Base-by-base conservation (phyloP, 2,329 filamentous ascomycete species). In the Fusarium miscanthi region DNA sequence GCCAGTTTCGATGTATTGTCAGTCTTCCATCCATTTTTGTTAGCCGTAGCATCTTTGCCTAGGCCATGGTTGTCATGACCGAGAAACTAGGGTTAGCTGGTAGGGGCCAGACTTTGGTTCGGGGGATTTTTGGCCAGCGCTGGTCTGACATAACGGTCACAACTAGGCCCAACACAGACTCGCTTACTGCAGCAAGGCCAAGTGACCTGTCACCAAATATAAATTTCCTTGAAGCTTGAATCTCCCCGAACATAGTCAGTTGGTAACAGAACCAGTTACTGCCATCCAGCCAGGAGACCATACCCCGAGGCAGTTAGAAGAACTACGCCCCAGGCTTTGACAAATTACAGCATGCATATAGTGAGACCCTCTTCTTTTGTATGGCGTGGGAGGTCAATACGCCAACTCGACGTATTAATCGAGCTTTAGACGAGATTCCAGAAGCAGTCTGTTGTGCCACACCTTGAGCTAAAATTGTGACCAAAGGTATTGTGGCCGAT, bases 51-150 rank as follows among this genome's bases (percentile, higher is more conserved):
- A 63, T 67, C 48, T 66, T 33, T 35, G 46, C 42, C 27, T 19
- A 51, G 59, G 40, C 51, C 66, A 72, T 70, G 68, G 70, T 65
- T 74, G 35, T 56, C 46, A 58, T 62, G 64, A 60, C 33, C 49
- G 43, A 59, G 54, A 62, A 58, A 56, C 70, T 59, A 60, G 52
- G 51, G 68, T 57, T 49, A 57, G 48, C 35, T 37, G 66, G 69
- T 66, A 67, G 60, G 71, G 74, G 63, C 72, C 65, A 51, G 57
- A 63, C 61, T 33, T 41, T 66, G 69, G 68, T 42, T 77, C 76
- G 74, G 74, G 70, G 69, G 59, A 77, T 76, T 75, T 76, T 74
- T 76, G 65, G 54, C 63, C 58, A 66, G 30, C 65, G 58, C 31
- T 63, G 63, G 51, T 43, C 59, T 60, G 70, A 60, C 40, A 58